phyloP scores from a whole-genome alignment of 2,329 filamentous ascomycete genomes.

The Cladobotryum mycophilum region DNA sequence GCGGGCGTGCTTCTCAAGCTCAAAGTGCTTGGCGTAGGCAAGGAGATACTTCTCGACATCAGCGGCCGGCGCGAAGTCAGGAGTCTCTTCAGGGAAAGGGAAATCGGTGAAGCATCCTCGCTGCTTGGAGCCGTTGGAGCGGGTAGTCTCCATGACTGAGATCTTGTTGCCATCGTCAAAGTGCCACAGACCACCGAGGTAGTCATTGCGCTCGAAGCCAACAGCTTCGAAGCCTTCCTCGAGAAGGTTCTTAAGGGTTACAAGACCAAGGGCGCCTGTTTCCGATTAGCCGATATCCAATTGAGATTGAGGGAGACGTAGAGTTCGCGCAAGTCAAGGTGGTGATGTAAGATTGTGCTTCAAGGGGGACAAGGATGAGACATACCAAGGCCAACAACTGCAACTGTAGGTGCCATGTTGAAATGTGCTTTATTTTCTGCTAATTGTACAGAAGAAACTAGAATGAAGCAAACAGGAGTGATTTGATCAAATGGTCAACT shows the following conservation, averaged over 20 bases:
- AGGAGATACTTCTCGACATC: background rate
- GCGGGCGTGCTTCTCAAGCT: slow-evolving; percentile 21
- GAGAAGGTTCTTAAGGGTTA: slow-evolving; percentile 35
- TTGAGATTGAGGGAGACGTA: background rate
- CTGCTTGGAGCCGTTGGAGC: background rate
- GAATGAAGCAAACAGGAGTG: too few species aligned
- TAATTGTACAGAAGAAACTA: too few species aligned
- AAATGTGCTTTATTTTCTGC: too few species aligned
- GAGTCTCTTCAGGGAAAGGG: slow-evolving; percentile 24
- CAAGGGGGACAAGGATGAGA: background rate
- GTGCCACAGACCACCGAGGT: slow-evolving; percentile 38
- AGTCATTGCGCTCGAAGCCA: slow-evolving; percentile 36
- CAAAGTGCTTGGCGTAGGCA: slow-evolving; percentile 28
- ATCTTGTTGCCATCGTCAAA: slow-evolving; percentile 23
- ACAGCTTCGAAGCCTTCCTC: slow-evolving; percentile 39
- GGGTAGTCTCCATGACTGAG: background rate
- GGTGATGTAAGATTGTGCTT: too few species aligned
- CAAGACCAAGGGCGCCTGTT: slow-evolving; percentile 31
- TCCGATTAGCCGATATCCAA: slow-evolving; percentile 1
- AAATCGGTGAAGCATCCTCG: slow-evolving; percentile 24
- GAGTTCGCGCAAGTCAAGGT: background rate
- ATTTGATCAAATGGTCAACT: too few species aligned
- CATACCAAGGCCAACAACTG: slow-evolving; percentile 24
- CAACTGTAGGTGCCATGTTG: slow-evolving; percentile 11
- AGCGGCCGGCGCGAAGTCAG: background rate